phyloP scores from a whole-genome alignment of 2,329 filamentous ascomycete species.

The Myriosclerotinia scirpicola region DNA sequence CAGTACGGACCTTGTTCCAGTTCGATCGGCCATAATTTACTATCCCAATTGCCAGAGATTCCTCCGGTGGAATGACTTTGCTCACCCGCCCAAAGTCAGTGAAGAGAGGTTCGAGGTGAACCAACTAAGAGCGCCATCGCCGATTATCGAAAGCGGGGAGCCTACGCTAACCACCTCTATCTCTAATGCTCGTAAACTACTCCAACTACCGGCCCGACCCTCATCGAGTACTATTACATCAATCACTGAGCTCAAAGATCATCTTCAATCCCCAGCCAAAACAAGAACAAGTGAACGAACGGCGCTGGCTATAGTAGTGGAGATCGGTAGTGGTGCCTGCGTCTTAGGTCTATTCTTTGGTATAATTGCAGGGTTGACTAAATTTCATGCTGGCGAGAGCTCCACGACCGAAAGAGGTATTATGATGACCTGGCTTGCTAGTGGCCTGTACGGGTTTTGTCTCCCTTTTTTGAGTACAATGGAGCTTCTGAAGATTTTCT shows the following conservation, averaged over 20 bases:
- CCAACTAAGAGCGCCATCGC: neutral
- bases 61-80: neutral
- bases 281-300: neutral
- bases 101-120: neutral
- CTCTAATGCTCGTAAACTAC: neutral
- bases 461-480: neutral
- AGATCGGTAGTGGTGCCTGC: neutral
- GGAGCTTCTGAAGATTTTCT: conserved; percentile 2
- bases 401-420: conserved; percentile 6
- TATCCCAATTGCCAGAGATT: conserved; percentile 6
- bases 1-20: neutral
- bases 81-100: neutral
- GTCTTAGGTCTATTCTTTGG: neutral
- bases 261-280: neutral
- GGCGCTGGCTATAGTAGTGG: neutral
- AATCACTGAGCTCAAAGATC: neutral
- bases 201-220: neutral
- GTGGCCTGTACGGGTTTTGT: conserved; percentile 2
- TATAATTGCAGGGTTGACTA: neutral
- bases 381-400: neutral
- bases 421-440: conserved; percentile 8
- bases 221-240: neutral
- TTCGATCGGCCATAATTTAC: conserved; percentile 1
- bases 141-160: neutral
- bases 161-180: neutral